Conservation (phyloP, 2,329 filamentous ascomycete genomes). For the Ophiobolus disseminans region DNA sequence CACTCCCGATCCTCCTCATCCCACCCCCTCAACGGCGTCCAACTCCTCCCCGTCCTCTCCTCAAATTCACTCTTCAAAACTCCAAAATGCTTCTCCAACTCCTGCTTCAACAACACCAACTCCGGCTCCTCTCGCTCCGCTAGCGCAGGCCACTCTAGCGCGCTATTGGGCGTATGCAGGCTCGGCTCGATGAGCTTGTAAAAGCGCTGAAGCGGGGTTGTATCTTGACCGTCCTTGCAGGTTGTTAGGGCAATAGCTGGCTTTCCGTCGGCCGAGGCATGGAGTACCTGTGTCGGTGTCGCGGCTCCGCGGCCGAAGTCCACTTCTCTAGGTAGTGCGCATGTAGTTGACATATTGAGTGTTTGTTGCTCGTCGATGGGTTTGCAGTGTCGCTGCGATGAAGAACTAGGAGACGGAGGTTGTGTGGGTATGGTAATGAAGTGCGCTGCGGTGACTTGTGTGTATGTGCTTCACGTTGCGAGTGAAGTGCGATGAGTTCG, state of each 20-base stretch:
- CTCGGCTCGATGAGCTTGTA: not conserved
- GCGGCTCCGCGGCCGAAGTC: too few relatives aligned
- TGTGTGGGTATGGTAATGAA: too few relatives aligned
- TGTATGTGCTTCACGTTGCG: too few relatives aligned
- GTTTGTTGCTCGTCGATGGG: too few relatives aligned
- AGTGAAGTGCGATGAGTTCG: too few relatives aligned
- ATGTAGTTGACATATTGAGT: too few relatives aligned
- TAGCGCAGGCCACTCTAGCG: not conserved
- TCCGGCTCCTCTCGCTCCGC: not conserved
- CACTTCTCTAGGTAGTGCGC: not conserved
- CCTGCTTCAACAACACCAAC: not conserved
- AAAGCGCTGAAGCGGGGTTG: not conserved
- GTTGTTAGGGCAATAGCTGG: not conserved
- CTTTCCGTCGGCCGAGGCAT: not conserved
- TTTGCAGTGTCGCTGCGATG: too few relatives aligned
- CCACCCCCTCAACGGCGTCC: conserved; percentile 7
- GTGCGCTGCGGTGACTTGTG: too few relatives aligned
- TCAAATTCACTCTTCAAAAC: conserved; percentile 9
- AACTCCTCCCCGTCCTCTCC: conserved; percentile 5
- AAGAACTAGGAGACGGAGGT: too few relatives aligned
- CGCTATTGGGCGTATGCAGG: not conserved
- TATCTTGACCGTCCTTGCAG: not conserved
- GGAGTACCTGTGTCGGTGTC: not conserved
- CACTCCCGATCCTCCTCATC: not conserved
- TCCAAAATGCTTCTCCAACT: conserved; percentile 5